Evolutionary conservation across 1,284 basidiomycete genomes (phyloP), one percentile per base, ranked within the genome.

Genomic region (Ustanciosporium gigantosporum): DNA sequence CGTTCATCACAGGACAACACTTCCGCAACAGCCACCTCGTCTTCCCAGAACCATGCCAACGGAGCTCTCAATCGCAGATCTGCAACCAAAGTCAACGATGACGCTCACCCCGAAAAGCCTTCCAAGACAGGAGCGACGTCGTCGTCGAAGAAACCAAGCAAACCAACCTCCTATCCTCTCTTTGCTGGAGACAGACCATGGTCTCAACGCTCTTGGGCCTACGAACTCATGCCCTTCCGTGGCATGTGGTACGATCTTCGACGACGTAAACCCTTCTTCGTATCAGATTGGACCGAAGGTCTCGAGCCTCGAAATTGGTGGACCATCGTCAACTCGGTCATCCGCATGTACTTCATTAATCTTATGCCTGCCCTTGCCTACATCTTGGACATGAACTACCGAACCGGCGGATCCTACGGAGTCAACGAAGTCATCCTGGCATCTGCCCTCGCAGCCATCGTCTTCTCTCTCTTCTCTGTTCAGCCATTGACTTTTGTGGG

Each of bases 401-500:
- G 80, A 78, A 92, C 91, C 0, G 91, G 90, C 1, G 83, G 86
- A 21, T 84, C 89, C 66, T 96, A 94, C 79, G 91, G 91, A 6
- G 88, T 96, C 6, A 84, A 90, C 14, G 94, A 97, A 77, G 89
- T 93, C 7, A 74, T 71, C 38, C 51, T 68, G 24, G 68, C 67
- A 21, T 66, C 71, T 1, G 68, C 74, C 75, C 88, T 95, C 84
- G 89, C 91, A 0, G 88, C 91, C 0, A 88, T 91, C 72, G 82
- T 92, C n/a, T 94, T 95, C 68, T 87, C 91, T 0, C 79, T 93
- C 35, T 87, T 97, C 49, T 88, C 90, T 3, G 90, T 88, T 7
- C 93, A 97, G 76, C 93, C 93, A 0, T 81, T 96, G 2, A 89
- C 90, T 39, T 93, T 96, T 50, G 90, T 91, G 3, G 93, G 93